These are phyloP conservation scores for Lentinus polychrous DNA, from an alignment of 1,284 basidiomycete genomes.

Conservation along the genomic window DNA sequence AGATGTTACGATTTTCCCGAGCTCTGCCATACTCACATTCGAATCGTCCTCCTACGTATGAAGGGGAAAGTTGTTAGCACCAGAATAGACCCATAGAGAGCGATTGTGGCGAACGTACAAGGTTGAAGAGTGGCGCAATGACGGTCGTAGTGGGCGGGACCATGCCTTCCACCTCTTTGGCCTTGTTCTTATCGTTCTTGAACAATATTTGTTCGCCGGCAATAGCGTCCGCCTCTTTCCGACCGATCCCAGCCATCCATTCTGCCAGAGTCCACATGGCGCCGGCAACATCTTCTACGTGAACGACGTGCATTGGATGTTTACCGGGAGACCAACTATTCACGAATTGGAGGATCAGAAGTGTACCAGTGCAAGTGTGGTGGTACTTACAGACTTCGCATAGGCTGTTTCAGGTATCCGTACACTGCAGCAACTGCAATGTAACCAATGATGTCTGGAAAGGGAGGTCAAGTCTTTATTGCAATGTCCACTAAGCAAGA, in stretches of 20 bases:
- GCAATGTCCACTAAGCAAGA: background rate
- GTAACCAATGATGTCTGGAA: constrained; percentile 44
- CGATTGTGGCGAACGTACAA: constrained; percentile 39
- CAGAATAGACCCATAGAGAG: background rate
- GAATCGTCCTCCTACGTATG: constrained; percentile 66
- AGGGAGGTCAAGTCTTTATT: constrained; percentile 15
- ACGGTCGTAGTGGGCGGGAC: constrained; percentile 50
- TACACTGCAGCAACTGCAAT: constrained; percentile 81
- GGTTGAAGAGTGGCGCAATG: constrained; percentile 74
- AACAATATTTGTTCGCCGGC: constrained; percentile 68
- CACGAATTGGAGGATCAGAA: constrained; percentile 1
- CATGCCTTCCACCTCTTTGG: constrained; percentile 54
- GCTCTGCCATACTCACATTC: constrained; percentile 67
- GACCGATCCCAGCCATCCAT: constrained; percentile 62
- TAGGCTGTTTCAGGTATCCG: constrained; percentile 76
- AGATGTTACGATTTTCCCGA: constrained; percentile 66
- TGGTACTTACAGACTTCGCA: constrained; percentile 71
- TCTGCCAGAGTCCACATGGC: constrained; percentile 68
- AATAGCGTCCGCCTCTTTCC: constrained; percentile 50
- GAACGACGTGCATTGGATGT: constrained; percentile 75
- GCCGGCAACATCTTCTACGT: constrained; percentile 72
- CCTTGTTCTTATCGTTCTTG: constrained; percentile 65
- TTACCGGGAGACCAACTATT: constrained; percentile 71
- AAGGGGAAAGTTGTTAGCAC: background rate
- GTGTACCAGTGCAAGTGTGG: background rate